These are phyloP conservation scores for Ammopiptanthus mongolicus DNA, from an alignment of 306 rosid genomes.

Conservation along the genomic window DNA sequence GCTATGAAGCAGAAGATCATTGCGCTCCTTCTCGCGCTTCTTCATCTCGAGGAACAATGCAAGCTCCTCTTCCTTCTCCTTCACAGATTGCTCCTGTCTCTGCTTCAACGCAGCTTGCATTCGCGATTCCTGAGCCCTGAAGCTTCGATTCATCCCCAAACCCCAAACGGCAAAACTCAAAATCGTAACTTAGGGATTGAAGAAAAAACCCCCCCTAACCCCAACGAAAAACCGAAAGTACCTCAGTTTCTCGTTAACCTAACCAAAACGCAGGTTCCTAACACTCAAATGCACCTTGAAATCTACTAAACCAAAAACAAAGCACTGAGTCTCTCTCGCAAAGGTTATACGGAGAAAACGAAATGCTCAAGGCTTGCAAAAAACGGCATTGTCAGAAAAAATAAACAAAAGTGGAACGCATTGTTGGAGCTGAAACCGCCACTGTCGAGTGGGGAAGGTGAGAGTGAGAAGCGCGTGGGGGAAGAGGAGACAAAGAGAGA, in stretches of 20 bases:
- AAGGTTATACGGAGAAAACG: background rate
- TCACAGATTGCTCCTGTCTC: constrained; percentile 65
- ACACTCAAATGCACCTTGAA: constrained; percentile 19
- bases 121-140: constrained; percentile 74
- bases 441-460: constrained; percentile 26
- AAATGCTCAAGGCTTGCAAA: constrained; percentile 12
- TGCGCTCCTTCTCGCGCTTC: constrained; percentile 85
- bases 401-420: background rate
- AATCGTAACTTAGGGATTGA: constrained; percentile 6
- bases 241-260: constrained; percentile 17
- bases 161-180: constrained; percentile 28
- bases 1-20: constrained; percentile 67
- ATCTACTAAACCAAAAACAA: constrained; percentile 11
- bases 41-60: constrained; percentile 84
- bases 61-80: constrained; percentile 89
- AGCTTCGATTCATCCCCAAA: constrained; percentile 80
- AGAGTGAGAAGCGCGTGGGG: constrained; percentile 21
- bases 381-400: constrained; percentile 25
- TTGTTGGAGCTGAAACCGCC: constrained; percentile 23
- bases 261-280: constrained; percentile 6
- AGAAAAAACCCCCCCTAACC: background rate
- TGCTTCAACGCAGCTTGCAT: constrained; percentile 60
- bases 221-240: background rate
- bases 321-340: background rate
- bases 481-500: background rate